Evolutionary conservation across 2,329 filamentous ascomycete species (phyloP), one percentile per base, ranked within the genome.

Genomic region (Epichloe baconii): DNA sequence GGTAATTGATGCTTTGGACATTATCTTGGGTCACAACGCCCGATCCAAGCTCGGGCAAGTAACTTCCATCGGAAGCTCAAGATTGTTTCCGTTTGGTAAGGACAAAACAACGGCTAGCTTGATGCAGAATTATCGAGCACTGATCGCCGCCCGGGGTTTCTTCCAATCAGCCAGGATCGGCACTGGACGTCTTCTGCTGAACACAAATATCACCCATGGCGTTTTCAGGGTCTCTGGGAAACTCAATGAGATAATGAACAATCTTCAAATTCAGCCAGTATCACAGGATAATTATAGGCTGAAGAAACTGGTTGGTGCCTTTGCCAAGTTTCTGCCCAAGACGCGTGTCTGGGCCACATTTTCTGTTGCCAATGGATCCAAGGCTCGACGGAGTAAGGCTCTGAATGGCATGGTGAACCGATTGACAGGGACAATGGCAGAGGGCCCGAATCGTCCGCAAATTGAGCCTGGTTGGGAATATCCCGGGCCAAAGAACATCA

Each of bases 121-220:
- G 4, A 58, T 58, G 5, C 41, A 51, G 5, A 61, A 65, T 0
- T 58, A 58, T 0, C 63, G 63, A 11, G 58, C 64, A 7, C 64
- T 75, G 19, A 44, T 65, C 7, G 69, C 75, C 34, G 63, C 74
- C 1, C 71, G 77, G 15, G 78, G 78, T 1, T 79, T 75, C 56
- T 79, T 79, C 51, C 74, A 78, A 58, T 79, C 76, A 35, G 68
- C 73, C 3, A 74, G 77, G 5, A 65, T 76, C 0, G 72, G 72
- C 0, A 80, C 77, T 0, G 76, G 75, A 2, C 68, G 75, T 0
- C 57, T 80, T 1, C 67, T 81, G 0, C 63, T 80, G 26, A 81
- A 81, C 54, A 67, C 69, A 45, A 80, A 81, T 51, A 72, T 78
- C 10, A 73, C 74, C 0, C 72, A 79, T 54, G 73, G 71, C 3